These are phyloP conservation scores for Colletotrichum navitas DNA, from an alignment of 2,329 filamentous ascomycete genomes.

Conservation along the genomic window DNA sequence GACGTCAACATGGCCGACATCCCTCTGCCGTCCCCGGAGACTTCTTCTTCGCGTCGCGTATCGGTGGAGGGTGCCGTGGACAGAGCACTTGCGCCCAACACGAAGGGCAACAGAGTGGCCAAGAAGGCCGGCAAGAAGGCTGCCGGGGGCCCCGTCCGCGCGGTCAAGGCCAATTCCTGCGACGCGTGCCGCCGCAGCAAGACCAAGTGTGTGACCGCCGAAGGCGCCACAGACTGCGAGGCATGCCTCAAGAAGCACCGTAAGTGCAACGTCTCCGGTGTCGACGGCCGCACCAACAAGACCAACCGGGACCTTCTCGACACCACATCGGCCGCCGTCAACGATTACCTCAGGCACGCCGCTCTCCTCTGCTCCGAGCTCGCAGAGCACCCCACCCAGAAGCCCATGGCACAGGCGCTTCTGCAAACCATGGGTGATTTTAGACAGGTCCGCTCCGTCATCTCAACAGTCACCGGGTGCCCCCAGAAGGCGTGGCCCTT, in stretches of 20 bases:
- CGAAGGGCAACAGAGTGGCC: not conserved
- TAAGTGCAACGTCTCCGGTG: not conserved
- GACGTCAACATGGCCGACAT: not conserved
- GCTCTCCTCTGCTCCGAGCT: not conserved
- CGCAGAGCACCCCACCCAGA: not conserved
- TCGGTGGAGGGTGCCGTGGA: not conserved
- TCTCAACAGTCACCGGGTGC: not conserved
- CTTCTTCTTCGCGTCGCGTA: not conserved
- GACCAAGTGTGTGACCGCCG: not conserved
- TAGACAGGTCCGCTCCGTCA: not conserved
- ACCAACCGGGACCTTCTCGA: not conserved
- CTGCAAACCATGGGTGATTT: not conserved
- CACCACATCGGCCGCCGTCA: not conserved
- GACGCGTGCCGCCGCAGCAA: slow-evolving; percentile 7
- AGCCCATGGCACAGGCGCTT: not conserved
- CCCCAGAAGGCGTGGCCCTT: not conserved
- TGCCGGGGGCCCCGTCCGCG: not conserved
- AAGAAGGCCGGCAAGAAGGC: not conserved
- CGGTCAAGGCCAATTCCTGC: slow-evolving; percentile 7
- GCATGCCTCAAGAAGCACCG: not conserved
- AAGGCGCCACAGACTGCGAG: not conserved
- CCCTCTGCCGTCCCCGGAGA: not conserved
- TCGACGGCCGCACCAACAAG: slow-evolving; percentile 6
- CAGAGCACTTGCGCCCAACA: not conserved
- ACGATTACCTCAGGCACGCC: not conserved